Conservation (phyloP, 208 protist species). For the Blechomonas ayalai region DNA sequence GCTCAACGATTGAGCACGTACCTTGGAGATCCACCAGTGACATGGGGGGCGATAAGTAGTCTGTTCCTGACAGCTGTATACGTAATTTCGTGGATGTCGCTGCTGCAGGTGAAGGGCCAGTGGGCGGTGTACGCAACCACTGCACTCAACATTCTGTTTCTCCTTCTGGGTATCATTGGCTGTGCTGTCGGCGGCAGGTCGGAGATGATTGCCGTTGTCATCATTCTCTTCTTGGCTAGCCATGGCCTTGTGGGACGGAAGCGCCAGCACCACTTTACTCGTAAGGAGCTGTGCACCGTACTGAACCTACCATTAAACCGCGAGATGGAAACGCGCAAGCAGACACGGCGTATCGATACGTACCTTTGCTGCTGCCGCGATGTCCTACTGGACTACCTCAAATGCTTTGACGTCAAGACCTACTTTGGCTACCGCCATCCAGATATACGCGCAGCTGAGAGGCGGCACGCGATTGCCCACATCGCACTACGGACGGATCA, state of each 20-base stretch:
- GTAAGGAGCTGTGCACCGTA: slow-evolving; percentile 31
- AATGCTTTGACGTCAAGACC: slow-evolving; percentile 57
- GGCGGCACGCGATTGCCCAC: slow-evolving; percentile 32
- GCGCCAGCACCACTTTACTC: slow-evolving; percentile 52
- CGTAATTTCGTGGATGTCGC: slow-evolving; percentile 60
- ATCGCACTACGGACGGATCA: slow-evolving; percentile 73
- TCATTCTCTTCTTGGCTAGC: slow-evolving; percentile 49
- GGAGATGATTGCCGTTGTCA: slow-evolving; percentile 16
- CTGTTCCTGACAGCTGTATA: slow-evolving; percentile 55
- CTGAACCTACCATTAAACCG: slow-evolving; percentile 20
- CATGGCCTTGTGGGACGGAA: slow-evolving; percentile 79
- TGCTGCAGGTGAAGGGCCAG: slow-evolving; percentile 56
- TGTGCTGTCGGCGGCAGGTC: slow-evolving; percentile 25
- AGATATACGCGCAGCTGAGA: slow-evolving; percentile 51
- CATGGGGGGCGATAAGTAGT: slow-evolving; percentile 52
- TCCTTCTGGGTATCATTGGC: slow-evolving; percentile 46
- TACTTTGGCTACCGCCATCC: slow-evolving; percentile 75
- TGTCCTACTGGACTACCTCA: slow-evolving; percentile 51
- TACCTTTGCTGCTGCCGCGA: slow-evolving; percentile 80
- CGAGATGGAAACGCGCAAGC: slow-evolving; percentile 22
- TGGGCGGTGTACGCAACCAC: slow-evolving; percentile 56
- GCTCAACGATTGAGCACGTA: slow-evolving; percentile 44
- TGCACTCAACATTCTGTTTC: slow-evolving; percentile 36
- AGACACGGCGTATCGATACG: slow-evolving; percentile 33
- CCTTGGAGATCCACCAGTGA: slow-evolving; percentile 35